Evolutionary conservation across 768 basidiomycete species (phyloP).

Genomic region (Hygrocybe coccinea): DNA sequence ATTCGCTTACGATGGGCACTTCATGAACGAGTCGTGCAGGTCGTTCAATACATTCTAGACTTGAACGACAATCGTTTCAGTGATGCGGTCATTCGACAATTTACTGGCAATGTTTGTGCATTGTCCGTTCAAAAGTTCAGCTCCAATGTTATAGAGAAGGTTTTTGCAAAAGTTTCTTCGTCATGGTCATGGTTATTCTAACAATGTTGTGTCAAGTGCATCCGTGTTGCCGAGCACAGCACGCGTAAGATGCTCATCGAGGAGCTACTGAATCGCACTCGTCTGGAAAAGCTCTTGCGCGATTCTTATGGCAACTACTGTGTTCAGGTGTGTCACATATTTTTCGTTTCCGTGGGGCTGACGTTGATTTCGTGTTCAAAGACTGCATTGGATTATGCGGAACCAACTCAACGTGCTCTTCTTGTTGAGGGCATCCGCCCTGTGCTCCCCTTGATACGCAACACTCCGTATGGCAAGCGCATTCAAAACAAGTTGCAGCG

Average conservation of each 20-base stretch:
- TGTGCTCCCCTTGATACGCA: slow-evolving; percentile 96
- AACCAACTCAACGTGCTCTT: slow-evolving; percentile 84
- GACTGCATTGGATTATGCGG: slow-evolving; percentile 97
- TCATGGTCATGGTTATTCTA: background rate
- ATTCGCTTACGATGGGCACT: background rate
- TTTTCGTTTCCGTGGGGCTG: background rate
- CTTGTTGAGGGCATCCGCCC: slow-evolving; percentile 97
- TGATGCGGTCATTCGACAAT: slow-evolving; percentile 95
- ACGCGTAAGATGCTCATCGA: slow-evolving; percentile 94
- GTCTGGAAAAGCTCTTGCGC: slow-evolving; percentile 90
- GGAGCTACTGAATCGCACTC: slow-evolving; percentile 88
- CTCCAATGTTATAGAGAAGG: slow-evolving; percentile 98
- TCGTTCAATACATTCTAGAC: slow-evolving; percentile 97
- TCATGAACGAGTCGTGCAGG: slow-evolving; percentile 39
- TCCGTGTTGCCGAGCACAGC: slow-evolving; percentile 94
- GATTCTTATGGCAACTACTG: slow-evolving; percentile 98
- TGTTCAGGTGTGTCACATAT: slow-evolving; percentile 58
- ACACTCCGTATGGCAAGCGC: slow-evolving; percentile 98
- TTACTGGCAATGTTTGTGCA: slow-evolving; percentile 94
- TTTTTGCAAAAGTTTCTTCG: slow-evolving; percentile 25
- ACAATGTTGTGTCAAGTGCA: slow-evolving; percentile 41
- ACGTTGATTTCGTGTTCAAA: slow-evolving; percentile 30
- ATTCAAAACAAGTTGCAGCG: slow-evolving; percentile 98
- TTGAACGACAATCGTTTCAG: slow-evolving; percentile 98
- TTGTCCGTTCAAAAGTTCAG: slow-evolving; percentile 99